Evolutionary conservation across 345 rosid species (phyloP).

Genomic region (Streptanthus diversifolius): DNA sequence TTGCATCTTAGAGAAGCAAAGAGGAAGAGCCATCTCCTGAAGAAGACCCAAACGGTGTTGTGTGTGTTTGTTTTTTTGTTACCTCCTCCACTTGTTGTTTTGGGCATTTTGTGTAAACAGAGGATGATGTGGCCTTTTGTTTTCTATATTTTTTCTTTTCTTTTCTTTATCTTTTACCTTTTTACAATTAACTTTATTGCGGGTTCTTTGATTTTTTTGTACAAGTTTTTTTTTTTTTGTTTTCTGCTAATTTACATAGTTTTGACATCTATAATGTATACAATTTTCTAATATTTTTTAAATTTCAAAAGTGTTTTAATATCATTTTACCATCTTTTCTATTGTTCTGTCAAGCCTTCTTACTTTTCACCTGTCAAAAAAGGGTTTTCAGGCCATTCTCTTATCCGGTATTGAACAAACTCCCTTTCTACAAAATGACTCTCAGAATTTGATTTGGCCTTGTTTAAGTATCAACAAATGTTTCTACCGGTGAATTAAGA

Average conservation of each 20-base stretch:
- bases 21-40: slow-evolving; percentile 57
- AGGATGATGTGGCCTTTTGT: slow-evolving; percentile 56
- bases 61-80: slow-evolving; percentile 30
- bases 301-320: not conserved
- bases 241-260: slow-evolving; percentile 7
- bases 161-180: not conserved
- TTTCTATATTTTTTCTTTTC: not conserved
- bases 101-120: slow-evolving; percentile 49
- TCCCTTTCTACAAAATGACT: not conserved
- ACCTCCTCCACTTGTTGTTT: slow-evolving; percentile 36
- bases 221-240: not conserved
- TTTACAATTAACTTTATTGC: not conserved
- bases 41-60: slow-evolving; percentile 40
- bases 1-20: slow-evolving; percentile 12
- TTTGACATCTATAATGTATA: slow-evolving; percentile 8
- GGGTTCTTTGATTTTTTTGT: slow-evolving; percentile 26
- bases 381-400: not conserved
- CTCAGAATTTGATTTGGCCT: not conserved
- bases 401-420: not conserved
- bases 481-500: not conserved
- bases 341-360: not conserved
- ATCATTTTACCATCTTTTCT: not conserved
- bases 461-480: not conserved
- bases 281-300: not conserved
- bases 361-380: not conserved